Evolutionary conservation across 148 eudicot species (phyloP).

Genomic region (Diospyros kaki): DNA sequence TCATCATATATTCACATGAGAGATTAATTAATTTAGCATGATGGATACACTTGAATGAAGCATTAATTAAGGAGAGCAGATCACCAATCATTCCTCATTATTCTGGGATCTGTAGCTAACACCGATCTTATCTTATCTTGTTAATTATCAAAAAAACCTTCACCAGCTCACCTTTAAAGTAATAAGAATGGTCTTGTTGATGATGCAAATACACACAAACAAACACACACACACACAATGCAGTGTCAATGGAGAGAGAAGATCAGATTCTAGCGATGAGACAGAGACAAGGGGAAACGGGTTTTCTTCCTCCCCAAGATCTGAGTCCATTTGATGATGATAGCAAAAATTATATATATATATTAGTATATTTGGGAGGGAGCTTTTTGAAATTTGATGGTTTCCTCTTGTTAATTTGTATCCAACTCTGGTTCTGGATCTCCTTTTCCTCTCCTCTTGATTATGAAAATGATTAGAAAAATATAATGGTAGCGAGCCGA

Average conservation of each 20-base stretch:
- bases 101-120: slow-evolving; percentile 9
- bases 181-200: slow-evolving; percentile 29
- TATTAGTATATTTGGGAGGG: slow-evolving; percentile 14
- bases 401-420: slow-evolving; percentile 33
- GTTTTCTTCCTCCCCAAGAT: slow-evolving; percentile 45
- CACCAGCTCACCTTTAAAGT: slow-evolving; percentile 31
- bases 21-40: too few relatives aligned
- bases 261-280: slow-evolving; percentile 43
- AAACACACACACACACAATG: slow-evolving; percentile 21
- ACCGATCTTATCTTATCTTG: slow-evolving; percentile 34
- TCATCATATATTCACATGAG: too few relatives aligned
- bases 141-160: slow-evolving; percentile 24
- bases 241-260: slow-evolving; percentile 30
- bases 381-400: slow-evolving; percentile 18
- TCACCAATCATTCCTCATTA: slow-evolving; percentile 19
- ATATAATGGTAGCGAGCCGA: slow-evolving; percentile 16
- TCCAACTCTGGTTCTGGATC: slow-evolving; percentile 32
- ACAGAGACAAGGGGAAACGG: slow-evolving; percentile 57
- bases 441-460: slow-evolving; percentile 10
- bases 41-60: too few relatives aligned
- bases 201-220: slow-evolving; percentile 3
- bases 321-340: slow-evolving; percentile 31
- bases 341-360: neutral
- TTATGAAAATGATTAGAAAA: slow-evolving; percentile 12
- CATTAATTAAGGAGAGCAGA: too few relatives aligned